phyloP scores from a whole-genome alignment of 164 flowering plant genomes.

The Stephania cephalantha region DNA sequence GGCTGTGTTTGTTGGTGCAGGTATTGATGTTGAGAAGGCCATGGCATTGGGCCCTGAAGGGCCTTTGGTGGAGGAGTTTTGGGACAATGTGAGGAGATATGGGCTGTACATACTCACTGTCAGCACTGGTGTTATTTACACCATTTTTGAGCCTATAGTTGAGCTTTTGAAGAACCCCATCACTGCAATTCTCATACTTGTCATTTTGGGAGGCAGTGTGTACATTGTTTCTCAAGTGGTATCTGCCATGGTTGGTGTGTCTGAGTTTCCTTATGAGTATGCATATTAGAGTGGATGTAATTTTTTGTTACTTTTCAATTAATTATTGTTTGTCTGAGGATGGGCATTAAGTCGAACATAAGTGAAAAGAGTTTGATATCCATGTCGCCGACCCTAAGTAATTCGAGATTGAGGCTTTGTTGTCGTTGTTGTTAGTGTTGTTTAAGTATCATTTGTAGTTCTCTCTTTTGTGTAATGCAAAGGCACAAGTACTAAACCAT shows the following conservation, averaged over 20 bases:
- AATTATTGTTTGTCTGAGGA: too few species aligned
- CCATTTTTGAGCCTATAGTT: constrained; percentile 53
- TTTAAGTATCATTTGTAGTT: too few species aligned
- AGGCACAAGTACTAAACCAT: too few species aligned
- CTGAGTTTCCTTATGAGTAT: constrained; percentile 69
- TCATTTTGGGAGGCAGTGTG: constrained; percentile 50
- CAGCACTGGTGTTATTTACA: constrained; percentile 73
- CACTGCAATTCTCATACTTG: constrained; percentile 60
- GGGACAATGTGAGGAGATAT: constrained; percentile 90
- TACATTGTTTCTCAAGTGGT: constrained; percentile 64
- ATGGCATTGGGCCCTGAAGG: constrained; percentile 87
- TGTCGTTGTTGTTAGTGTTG: too few species aligned
- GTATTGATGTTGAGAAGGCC: constrained; percentile 48
- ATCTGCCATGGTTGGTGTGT: constrained; percentile 73
- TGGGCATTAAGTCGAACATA: too few species aligned
- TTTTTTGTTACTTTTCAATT: background rate
- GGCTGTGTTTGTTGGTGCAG: constrained; percentile 36
- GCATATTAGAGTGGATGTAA: constrained; percentile 31
- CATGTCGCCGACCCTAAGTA: too few species aligned
- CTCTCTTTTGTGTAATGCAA: too few species aligned
- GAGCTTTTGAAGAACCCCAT: constrained; percentile 81
- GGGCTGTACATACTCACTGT: constrained; percentile 72
- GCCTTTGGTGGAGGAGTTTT: constrained; percentile 85
- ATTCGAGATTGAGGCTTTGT: too few species aligned
- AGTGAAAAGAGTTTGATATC: too few species aligned